Base-by-base conservation (phyloP, 208 protist genomes). In the Trypanosoma cruzi region DNA sequence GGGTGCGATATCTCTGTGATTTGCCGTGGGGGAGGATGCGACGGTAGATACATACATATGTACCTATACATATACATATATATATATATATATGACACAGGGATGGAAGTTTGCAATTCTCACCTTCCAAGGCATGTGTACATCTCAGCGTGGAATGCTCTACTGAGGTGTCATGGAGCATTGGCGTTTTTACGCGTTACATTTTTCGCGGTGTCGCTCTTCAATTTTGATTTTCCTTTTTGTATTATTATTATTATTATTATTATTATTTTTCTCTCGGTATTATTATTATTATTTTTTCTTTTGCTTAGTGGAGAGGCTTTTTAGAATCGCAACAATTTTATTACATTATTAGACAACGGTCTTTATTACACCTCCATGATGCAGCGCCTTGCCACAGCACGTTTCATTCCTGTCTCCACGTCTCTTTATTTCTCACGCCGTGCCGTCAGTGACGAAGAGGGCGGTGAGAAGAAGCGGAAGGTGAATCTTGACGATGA, bases 401-500 rank as follows among this genome's bases (percentile, higher is more conserved):
- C 32, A 44, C 48, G 62, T 32, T 3, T 67, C 32, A 2, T 46
- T 1, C 40, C 56, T 5, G 40, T 40, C 22, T 48, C 28, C 22
- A 18, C 31, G 10, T 36, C 71, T 46, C 31, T 34, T 22, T 16
- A 50, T 5, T 22, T 32, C 26, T 44, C 52, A 28, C 22, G 46
- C 5, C 75, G 75, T 32, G 31, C 10, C 22, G 16, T 10, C 53
- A 7, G 16, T 31, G 0, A 52, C 18, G 62, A 79, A n/a, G 42
- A 75, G 29, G 73, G 83, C 48, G 63, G 77, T 29, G 79, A 80
- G 46, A 86, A 85, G 63, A 75, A 73, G 29, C 66, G 70, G 26
- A 76, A 85, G 58, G 76, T 91, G 68, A 88, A 88, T 29, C 64
- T 79, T 34, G 73, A 66, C 48, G 68, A 93, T 14, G 87, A 92